phyloP scores from a whole-genome alignment of 2,329 filamentous ascomycete species.

The Diaporthe aspalathi region DNA sequence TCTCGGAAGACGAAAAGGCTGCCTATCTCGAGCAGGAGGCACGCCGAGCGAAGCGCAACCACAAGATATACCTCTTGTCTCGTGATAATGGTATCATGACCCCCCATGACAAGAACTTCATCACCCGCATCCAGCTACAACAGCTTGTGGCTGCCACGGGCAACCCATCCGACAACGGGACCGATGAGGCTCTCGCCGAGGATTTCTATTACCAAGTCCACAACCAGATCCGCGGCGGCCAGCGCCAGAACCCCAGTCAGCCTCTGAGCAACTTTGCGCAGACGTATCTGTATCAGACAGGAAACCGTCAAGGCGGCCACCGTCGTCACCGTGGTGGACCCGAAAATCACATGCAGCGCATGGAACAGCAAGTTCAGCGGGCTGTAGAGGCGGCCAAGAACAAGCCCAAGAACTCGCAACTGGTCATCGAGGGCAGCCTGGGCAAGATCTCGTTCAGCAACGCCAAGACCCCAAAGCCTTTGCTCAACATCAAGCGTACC shows the following conservation, averaged over 20 bases:
- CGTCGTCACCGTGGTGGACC: slow-evolving; percentile 83
- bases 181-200: slow-evolving; percentile 84
- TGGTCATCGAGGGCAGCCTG: slow-evolving; percentile 94
- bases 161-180: slow-evolving; percentile 81
- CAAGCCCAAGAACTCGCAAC: slow-evolving; percentile 96
- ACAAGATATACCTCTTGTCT: slow-evolving; percentile 94
- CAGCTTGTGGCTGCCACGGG: slow-evolving; percentile 94
- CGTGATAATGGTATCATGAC: slow-evolving; percentile 99
- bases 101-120: slow-evolving; percentile 99
- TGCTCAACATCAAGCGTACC: slow-evolving; percentile 93
- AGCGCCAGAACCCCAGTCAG: slow-evolving; percentile 90
- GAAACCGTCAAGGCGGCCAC: slow-evolving; percentile 79
- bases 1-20: slow-evolving; percentile 86
- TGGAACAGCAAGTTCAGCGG: slow-evolving; percentile 98
- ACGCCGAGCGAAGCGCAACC: slow-evolving; percentile 94
- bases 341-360: slow-evolving; percentile 97
- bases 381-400: slow-evolving; percentile 97
- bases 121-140: slow-evolving; percentile 96
- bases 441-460: slow-evolving; percentile 99
- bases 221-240: slow-evolving; percentile 90
- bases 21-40: slow-evolving; percentile 91
- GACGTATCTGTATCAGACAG: slow-evolving; percentile 96
- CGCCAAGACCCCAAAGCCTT: slow-evolving; percentile 93
- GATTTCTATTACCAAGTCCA: slow-evolving; percentile 99
- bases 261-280: slow-evolving; percentile 96